These are phyloP conservation scores for Entonaema liquescens DNA, from an alignment of 495 filamentous ascomycete genomes.

Conservation along the genomic window DNA sequence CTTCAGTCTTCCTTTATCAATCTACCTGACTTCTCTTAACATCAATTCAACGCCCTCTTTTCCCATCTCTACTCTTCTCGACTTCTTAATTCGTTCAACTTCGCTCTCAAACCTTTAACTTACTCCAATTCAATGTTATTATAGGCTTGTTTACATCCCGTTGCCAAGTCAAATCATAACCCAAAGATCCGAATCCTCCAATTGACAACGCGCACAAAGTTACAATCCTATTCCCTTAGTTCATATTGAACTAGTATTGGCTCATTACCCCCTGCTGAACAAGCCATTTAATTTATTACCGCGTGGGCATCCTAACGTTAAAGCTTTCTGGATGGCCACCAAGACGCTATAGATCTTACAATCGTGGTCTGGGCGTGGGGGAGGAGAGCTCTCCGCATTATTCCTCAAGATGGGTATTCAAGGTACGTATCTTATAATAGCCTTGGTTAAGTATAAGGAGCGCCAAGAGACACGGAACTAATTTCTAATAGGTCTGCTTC, in stretches of 20 bases:
- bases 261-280: background rate
- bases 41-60: background rate
- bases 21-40: background rate
- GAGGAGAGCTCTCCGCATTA: slow-evolving; percentile 43
- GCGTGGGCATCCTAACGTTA: background rate
- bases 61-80: background rate
- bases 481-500: slow-evolving; percentile 74
- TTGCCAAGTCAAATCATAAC: background rate
- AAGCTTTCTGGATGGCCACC: slow-evolving; percentile 15
- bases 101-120: background rate
- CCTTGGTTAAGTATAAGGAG: background rate
- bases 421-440: slow-evolving; percentile 55
- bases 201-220: background rate
- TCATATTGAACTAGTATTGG: background rate
- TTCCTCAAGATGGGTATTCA: slow-evolving; percentile 72
- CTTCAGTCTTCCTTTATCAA: slow-evolving; percentile 1
- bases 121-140: background rate
- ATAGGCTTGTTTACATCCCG: slow-evolving; percentile 26
- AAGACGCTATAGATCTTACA: background rate
- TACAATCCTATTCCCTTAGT: background rate
- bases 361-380: slow-evolving; percentile 7
- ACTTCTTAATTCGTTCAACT: background rate
- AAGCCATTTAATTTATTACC: background rate
- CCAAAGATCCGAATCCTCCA: background rate
- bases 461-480: slow-evolving; percentile 23